These are phyloP conservation scores for Trichoderma brevicompactum DNA, from an alignment of 2,329 filamentous ascomycete species.

Conservation along the genomic window DNA sequence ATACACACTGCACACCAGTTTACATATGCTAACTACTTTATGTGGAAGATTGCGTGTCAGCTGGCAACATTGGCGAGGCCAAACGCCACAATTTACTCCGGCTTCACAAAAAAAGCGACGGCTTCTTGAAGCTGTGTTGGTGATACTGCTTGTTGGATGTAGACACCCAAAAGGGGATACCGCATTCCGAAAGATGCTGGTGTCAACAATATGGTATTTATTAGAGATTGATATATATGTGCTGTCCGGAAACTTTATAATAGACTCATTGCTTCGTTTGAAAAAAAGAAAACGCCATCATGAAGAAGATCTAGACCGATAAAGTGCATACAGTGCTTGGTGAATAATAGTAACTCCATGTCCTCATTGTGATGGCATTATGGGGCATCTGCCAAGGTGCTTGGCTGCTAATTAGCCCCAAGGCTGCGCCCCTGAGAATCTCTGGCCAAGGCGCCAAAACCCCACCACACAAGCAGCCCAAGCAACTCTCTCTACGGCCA, in stretches of 20 bases:
- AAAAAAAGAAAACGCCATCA: too few species aligned
- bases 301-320: not conserved
- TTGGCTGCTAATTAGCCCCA: slow-evolving; percentile 13
- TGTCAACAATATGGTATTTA: not conserved
- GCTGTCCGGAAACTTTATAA: too few species aligned
- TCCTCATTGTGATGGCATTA: not conserved
- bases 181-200: not conserved
- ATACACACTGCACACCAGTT: not conserved
- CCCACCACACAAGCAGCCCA: not conserved
- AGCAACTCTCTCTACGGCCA: not conserved
- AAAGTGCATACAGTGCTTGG: too few species aligned
- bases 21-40: not conserved
- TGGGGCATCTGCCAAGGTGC: not conserved
- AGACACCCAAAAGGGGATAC: not conserved
- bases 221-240: too few species aligned
- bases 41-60: not conserved
- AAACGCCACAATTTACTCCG: not conserved
- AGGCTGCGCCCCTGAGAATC: slow-evolving; percentile 3
- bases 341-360: too few species aligned
- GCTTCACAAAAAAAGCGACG: not conserved
- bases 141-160: not conserved
- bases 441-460: not conserved
- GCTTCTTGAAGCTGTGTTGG: not conserved
- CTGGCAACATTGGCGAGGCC: not conserved
- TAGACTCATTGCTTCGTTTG: too few species aligned